Evolutionary conservation across 2,329 filamentous ascomycete species (phyloP).

Genomic region (Trichoderma arundinaceum): DNA sequence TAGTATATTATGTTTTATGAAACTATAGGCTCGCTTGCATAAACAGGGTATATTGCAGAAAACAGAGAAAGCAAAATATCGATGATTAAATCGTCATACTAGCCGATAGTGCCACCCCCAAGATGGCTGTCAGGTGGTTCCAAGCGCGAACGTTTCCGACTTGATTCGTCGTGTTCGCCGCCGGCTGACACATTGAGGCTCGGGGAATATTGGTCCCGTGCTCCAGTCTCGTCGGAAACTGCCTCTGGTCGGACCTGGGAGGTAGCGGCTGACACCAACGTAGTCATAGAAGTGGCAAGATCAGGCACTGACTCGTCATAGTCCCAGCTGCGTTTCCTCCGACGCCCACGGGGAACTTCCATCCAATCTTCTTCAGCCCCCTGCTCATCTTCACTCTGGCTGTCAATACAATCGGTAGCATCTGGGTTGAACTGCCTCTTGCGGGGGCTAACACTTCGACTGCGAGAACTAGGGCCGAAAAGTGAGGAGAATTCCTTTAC

Average conservation of each 20-base stretch:
- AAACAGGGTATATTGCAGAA: too few relatives aligned
- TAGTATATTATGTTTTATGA: too few relatives aligned
- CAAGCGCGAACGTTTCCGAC: neutral
- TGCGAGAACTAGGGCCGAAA: neutral
- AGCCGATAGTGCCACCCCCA: neutral
- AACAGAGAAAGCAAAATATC: too few relatives aligned
- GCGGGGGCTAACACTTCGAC: conserved; percentile 1
- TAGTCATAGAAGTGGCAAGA: neutral
- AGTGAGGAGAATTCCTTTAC: neutral
- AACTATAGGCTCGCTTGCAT: too few relatives aligned
- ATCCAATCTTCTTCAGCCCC: neutral
- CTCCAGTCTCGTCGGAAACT: too few relatives aligned
- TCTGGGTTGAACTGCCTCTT: neutral
- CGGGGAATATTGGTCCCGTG: neutral
- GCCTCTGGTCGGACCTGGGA: neutral
- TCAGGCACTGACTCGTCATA: neutral
- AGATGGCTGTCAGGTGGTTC: neutral
- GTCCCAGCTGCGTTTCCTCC: conserved; percentile 5
- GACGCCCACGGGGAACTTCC: neutral
- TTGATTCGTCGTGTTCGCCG: neutral
- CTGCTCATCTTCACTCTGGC: neutral
- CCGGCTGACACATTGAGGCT: neutral
- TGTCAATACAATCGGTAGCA: too few relatives aligned
- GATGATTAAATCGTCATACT: too few relatives aligned
- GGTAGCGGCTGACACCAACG: too few relatives aligned